Conservation (phyloP, 805 yeast genomes). For the Myxozyma kluyveri region DNA sequence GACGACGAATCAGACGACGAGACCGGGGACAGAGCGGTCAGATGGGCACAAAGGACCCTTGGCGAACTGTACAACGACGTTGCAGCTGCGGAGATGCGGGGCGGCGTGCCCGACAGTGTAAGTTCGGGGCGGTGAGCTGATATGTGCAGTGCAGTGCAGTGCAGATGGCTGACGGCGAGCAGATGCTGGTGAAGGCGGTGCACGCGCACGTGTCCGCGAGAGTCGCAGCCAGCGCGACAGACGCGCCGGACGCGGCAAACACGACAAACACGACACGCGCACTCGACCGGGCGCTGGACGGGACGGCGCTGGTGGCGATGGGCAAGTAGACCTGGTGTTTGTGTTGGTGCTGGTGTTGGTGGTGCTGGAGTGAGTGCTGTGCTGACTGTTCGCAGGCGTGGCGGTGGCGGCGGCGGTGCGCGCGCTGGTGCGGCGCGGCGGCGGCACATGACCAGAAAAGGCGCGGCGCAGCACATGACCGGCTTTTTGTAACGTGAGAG, state of each 20-base stretch:
- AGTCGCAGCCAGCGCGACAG: too few species aligned
- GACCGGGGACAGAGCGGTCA: not conserved
- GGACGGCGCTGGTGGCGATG: conserved; percentile 18
- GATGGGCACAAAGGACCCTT: not conserved
- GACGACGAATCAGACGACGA: not conserved
- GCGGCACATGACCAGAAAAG: not conserved
- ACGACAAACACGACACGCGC: too few species aligned
- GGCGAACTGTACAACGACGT: not conserved
- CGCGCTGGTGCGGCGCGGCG: conserved; percentile 10
- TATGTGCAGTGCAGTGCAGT: not conserved
- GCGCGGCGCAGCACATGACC: not conserved
- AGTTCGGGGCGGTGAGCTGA: not conserved
- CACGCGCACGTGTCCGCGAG: conserved; percentile 10
- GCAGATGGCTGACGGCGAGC: not conserved
- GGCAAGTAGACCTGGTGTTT: conserved; percentile 5
- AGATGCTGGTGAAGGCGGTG: conserved; percentile 11
- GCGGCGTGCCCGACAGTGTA: not conserved
- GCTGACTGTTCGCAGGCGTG: conserved; percentile 3
- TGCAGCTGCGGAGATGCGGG: not conserved
- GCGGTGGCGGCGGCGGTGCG: conserved; percentile 9
- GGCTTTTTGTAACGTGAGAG: not conserved
- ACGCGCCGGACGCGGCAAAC: not conserved
- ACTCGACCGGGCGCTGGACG: conserved; percentile 11
- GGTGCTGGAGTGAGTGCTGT: not conserved
- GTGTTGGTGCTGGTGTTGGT: not conserved